phyloP scores from a whole-genome alignment of 2,329 filamentous ascomycete species.

The Cladobotryum mycophilum region DNA sequence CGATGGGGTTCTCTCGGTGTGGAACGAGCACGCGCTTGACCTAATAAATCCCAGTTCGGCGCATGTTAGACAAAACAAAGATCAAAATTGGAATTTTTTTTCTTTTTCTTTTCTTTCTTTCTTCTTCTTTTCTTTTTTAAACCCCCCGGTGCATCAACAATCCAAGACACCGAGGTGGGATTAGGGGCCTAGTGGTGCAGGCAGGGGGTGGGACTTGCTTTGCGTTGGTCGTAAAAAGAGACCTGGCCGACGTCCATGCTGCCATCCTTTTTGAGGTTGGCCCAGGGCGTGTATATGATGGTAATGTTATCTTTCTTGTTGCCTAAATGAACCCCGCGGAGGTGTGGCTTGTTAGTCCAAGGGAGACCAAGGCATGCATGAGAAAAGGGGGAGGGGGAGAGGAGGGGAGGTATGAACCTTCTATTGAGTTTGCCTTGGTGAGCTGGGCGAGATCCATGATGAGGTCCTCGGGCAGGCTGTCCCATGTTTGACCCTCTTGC shows the following conservation, averaged over 20 bases:
- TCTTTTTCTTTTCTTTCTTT: not conserved
- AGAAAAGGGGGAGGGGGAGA: not conserved
- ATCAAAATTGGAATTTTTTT: too few species aligned
- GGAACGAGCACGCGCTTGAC: constrained; percentile 78
- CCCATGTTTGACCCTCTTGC: constrained; percentile 73
- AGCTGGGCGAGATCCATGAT: constrained; percentile 89
- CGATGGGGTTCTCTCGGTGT: constrained; percentile 77
- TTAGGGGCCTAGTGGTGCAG: not conserved
- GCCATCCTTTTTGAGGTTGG: constrained; percentile 90
- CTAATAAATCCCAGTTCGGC: constrained; percentile 24
- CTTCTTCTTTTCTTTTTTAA: not conserved
- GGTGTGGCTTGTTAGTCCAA: not conserved
- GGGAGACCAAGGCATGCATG: not conserved
- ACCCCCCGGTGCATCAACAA: too few species aligned
- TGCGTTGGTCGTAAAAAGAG: constrained; percentile 82
- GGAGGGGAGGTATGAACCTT: constrained; percentile 51
- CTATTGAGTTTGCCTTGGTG: constrained; percentile 98
- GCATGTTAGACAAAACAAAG: too few species aligned
- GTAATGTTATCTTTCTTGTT: constrained; percentile 99
- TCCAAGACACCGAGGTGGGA: too few species aligned
- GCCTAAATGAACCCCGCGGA: constrained; percentile 41
- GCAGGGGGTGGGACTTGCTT: constrained; percentile 34
- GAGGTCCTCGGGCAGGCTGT: constrained; percentile 66
- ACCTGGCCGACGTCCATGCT: constrained; percentile 95
- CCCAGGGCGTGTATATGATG: constrained; percentile 96